These are phyloP conservation scores for Gossypium turneri DNA, from an alignment of 345 rosid species.

Conservation along the genomic window DNA sequence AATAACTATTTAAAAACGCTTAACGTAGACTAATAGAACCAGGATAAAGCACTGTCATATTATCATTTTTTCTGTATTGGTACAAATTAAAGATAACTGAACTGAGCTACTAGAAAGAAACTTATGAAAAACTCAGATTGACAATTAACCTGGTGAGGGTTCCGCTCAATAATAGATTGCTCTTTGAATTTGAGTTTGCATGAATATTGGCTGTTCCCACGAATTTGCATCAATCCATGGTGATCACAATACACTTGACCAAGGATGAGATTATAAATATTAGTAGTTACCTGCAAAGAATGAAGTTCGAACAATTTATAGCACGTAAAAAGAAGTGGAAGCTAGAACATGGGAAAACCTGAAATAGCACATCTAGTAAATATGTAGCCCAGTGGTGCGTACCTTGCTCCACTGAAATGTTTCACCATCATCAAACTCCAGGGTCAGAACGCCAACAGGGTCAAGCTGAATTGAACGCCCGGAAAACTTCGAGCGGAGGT, in stretches of 20 bases:
- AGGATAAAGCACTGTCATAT: not conserved
- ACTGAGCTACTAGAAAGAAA: not conserved
- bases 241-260: conserved; percentile 92
- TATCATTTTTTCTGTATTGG: not conserved
- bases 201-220: conserved; percentile 69
- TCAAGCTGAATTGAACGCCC: conserved; percentile 96
- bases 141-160: conserved; percentile 75
- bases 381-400: not conserved
- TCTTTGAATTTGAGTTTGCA: conserved; percentile 93
- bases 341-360: not conserved
- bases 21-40: not conserved
- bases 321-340: conserved; percentile 8
- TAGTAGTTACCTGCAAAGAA: conserved; percentile 72
- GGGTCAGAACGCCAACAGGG: conserved; percentile 76
- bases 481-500: conserved; percentile 88
- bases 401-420: conserved; percentile 96
- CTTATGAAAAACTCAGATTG: not conserved
- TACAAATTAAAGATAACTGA: not conserved
- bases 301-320: conserved; percentile 9
- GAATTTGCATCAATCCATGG: conserved; percentile 91
- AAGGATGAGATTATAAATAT: conserved; percentile 86
- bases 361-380: not conserved
- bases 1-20: not conserved
- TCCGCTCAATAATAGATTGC: conserved; percentile 85
- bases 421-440: conserved; percentile 98